These are phyloP conservation scores for Wickerhamomyces bovis DNA, from an alignment of 805 yeast species.

Conservation along the genomic window DNA sequence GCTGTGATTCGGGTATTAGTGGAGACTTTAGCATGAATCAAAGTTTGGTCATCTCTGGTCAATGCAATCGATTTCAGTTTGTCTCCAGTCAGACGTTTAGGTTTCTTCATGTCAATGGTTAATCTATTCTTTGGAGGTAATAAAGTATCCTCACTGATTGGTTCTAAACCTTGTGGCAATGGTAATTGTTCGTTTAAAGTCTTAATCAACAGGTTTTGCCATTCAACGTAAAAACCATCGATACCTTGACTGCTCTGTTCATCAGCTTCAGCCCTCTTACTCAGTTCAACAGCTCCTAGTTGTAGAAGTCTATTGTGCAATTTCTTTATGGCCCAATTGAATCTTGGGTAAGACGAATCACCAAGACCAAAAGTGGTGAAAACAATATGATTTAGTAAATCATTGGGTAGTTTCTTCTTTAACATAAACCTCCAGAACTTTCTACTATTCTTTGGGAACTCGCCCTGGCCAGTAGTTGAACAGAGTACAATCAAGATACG, in stretches of 20 bases:
- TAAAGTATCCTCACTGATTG: constrained; percentile 29
- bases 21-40: constrained; percentile 38
- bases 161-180: constrained; percentile 23
- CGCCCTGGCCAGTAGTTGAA: constrained; percentile 96
- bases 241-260: constrained; percentile 73
- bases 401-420: constrained; percentile 54
- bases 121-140: constrained; percentile 33
- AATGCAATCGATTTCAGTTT: constrained; percentile 25
- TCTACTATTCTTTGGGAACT: constrained; percentile 70
- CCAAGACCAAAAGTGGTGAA: constrained; percentile 87
- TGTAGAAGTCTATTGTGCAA: constrained; percentile 72
- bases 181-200: constrained; percentile 31
- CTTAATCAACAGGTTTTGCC: constrained; percentile 49
- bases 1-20: constrained; percentile 60
- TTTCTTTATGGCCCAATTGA: constrained; percentile 82
- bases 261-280: constrained; percentile 81
- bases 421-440: constrained; percentile 73
- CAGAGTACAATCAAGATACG: constrained; percentile 51
- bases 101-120: constrained; percentile 22
- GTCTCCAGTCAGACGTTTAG: constrained; percentile 26
- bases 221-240: constrained; percentile 72
- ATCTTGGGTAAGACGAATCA: constrained; percentile 85
- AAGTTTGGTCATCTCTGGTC: constrained; percentile 23
- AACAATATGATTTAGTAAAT: constrained; percentile 52
- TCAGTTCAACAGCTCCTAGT: constrained; percentile 71